Conservation (phyloP, 169 alveolate genomes). For the Plasmodium malariae region DNA sequence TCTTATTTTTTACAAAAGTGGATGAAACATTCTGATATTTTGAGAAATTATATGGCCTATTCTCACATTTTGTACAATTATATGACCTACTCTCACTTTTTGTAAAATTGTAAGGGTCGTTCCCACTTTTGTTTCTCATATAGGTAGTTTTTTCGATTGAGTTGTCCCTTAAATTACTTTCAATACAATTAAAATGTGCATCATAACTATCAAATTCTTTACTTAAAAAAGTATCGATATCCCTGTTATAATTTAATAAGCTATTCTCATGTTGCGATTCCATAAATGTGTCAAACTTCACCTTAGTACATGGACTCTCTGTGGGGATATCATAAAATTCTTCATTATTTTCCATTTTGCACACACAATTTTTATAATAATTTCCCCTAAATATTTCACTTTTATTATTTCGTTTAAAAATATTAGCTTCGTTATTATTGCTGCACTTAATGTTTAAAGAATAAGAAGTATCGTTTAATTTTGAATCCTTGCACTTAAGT, state of each 20-base stretch:
- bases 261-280: constrained; percentile 12
- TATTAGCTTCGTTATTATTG: constrained; percentile 6
- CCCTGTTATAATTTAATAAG: constrained; percentile 13
- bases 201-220: constrained; percentile 18
- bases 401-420: constrained; percentile 5
- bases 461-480: neutral
- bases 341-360: constrained; percentile 2
- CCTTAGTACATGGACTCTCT: neutral
- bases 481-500: neutral
- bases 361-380: neutral
- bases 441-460: neutral
- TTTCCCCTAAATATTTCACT: neutral
- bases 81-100: neutral
- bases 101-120: neutral
- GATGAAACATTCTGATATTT: neutral
- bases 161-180: constrained; percentile 14
- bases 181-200: constrained; percentile 20
- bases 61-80: neutral
- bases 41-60: neutral
- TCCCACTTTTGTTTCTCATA: neutral
- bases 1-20: too few species aligned
- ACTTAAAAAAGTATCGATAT: constrained; percentile 25
- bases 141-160: constrained; percentile 8
- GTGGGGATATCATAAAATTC: neutral
- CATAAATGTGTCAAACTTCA: neutral